Base-by-base conservation (phyloP, 2,329 filamentous ascomycete species). In the Colletotrichum sp. region DNA sequence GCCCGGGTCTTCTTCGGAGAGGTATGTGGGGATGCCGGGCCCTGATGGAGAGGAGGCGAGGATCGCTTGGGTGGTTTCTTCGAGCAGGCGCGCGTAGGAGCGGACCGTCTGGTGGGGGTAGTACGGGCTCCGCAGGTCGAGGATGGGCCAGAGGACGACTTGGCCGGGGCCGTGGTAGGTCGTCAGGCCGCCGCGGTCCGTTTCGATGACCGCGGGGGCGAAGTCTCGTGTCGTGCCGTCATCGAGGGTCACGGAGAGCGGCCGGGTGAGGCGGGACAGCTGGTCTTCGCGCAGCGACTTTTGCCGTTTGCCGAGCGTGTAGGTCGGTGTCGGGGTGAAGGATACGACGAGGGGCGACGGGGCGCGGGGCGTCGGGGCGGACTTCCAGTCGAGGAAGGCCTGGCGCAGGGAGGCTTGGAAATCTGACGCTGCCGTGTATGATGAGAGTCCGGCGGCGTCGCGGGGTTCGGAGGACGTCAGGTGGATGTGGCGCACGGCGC, bases 111-210 rank as follows among this genome's bases (percentile, higher is more conserved):
- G 88, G 62, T 81, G 87, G 0, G 87, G 86, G 78, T 95, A 90
- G 13, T 84, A 78, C 0, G 84, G 81, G 8, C 90, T 89, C 71
- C 91, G 92, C 72, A 99, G 89, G 83, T 98, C 95, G n/a, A 98
- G 84, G 67, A 98, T 92, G 5, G 96, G 95, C 88, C 98, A 99
- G n/a, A 96, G 92, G 44, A 98, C 95, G 65, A 98, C 86, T 84
- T 99, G 97, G 0, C 96, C 96, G 0, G 96, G 97, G 0, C 96
- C 97, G 83, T 99, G 97, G 87, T 98, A 99, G 4, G 97, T 99
- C 0, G 95, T 96, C 79, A 98, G 92, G 0, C 97, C 97, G 77
- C 97, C 97, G 71, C 97, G 93, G n/a, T 92, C 90, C 16, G 95
- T 94, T 80, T 93, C 89, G 59, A 91, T 85, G 80, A 97, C 92